phyloP scores from a whole-genome alignment of 768 basidiomycete species.

The Boletus pseudopeckii region DNA sequence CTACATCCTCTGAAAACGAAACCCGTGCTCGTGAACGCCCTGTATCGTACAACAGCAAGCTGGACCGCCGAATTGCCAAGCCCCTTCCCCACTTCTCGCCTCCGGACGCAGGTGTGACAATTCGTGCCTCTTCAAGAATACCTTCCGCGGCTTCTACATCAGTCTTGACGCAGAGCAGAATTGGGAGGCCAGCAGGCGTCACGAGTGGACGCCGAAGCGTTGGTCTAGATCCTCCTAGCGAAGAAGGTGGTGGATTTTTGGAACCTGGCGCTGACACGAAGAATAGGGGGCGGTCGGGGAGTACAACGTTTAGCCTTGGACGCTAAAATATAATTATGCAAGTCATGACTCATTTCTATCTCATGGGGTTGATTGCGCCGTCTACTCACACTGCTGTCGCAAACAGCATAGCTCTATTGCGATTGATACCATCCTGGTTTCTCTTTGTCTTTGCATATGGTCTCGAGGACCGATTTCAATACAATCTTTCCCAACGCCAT shows the following conservation, averaged over 20 bases:
- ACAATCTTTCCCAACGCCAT: constrained; percentile 8
- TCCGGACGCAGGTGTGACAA: constrained; percentile 43
- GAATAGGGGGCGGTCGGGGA: constrained; percentile 29
- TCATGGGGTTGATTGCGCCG: constrained; percentile 2
- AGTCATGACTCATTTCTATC: constrained; percentile 10
- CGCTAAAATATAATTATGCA: constrained; percentile 19
- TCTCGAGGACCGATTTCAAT: constrained; percentile 24
- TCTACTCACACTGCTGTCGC: constrained; percentile 9
- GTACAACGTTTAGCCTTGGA: constrained; percentile 21
- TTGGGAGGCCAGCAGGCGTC: constrained; percentile 39
- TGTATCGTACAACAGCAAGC: constrained; percentile 24
- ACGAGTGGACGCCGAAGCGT: constrained; percentile 44
- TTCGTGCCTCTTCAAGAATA: constrained; percentile 42
- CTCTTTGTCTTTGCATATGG: constrained; percentile 10
- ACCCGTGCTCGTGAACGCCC: constrained; percentile 26
- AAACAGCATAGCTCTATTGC: constrained; percentile 14
- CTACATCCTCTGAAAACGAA: constrained; percentile 29
- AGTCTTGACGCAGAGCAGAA: constrained; percentile 41
- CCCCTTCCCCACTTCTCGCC: constrained; percentile 42
- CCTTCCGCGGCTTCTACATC: constrained; percentile 35
- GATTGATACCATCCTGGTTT: constrained; percentile 9
- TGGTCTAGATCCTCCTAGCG: constrained; percentile 27
- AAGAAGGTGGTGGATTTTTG: constrained; percentile 17
- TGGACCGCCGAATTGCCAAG: constrained; percentile 27
- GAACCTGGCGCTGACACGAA: constrained; percentile 18